Base-by-base conservation (phyloP, 768 basidiomycete genomes). In the Phlebiopsis flavidoalba region DNA sequence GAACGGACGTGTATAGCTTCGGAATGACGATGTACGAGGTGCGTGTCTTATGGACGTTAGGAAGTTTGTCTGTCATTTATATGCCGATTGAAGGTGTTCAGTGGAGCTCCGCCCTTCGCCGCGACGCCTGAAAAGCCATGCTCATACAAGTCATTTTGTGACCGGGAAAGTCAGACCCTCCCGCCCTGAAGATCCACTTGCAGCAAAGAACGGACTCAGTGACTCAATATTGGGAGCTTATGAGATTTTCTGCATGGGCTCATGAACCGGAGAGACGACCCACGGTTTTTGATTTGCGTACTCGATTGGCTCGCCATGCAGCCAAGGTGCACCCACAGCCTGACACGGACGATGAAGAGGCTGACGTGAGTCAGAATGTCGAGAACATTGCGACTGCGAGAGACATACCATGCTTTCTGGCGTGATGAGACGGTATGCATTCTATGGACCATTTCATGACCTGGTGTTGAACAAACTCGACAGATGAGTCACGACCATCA, bases 21-120 rank as follows among this genome's bases (percentile, higher is more conserved):
- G 64, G 53, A 12, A 65, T 65, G 57, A 63, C 63, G 2, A 64
- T 64, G 56, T 64, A 53, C 40, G 63, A 64, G 60, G 63, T 61
- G n/a, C 8, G 62, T 48, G 49, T 11, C 26, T 6, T 3, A 33
- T 22, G 17, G 5, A 22, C 26, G 11, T 2, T 15, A 14, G 35
- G 4, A 19, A 1, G 40, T 19, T 1, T 12, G 4, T 5, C 14
- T 7, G 3, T 59, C 1, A 24, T 49, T 26, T 14, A 2, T 31
- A n/a, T n/a, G n/a, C n/a, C n/a, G n/a, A 24, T 26, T 5, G n/a
- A 7, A 62, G 61, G 50, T 62, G 11, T 62, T 58, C 53, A 53
- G 56, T 1, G 61, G 49, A 19, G 12, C 12, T 19, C 56, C 57
- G 6, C 61, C 61, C 1, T 62, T 62, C 37, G 48, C 61, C 3